These are phyloP conservation scores for Ilyonectria robusta DNA, from an alignment of 2,329 filamentous ascomycete species.

Conservation along the genomic window DNA sequence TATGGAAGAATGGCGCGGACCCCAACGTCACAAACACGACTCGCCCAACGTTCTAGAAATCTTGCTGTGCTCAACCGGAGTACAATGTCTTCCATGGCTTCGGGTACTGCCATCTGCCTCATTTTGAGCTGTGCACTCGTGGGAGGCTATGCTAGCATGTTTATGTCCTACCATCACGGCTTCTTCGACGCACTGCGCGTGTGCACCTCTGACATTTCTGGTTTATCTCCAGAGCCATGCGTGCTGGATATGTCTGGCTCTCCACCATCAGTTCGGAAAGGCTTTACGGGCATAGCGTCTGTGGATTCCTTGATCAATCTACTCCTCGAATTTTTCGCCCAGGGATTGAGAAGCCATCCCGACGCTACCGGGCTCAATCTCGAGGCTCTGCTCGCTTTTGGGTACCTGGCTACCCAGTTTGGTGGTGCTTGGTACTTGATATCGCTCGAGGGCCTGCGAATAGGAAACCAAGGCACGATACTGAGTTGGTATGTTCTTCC, in stretches of 20 bases:
- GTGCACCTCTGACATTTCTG: constrained; percentile 10
- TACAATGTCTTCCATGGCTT: neutral
- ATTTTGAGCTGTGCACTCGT: constrained; percentile 35
- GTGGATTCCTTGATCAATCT: constrained; percentile 30
- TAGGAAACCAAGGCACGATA: constrained; percentile 30
- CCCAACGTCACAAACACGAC: too few species aligned
- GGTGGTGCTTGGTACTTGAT: constrained; percentile 41
- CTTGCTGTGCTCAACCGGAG: too few species aligned
- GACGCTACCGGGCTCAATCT: constrained; percentile 13
- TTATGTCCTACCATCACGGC: constrained; percentile 32
- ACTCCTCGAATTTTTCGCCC: constrained; percentile 39
- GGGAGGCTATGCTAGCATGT: constrained; percentile 40
- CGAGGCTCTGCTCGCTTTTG: constrained; percentile 36
- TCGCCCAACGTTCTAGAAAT: too few species aligned
- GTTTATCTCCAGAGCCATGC: constrained; percentile 5
- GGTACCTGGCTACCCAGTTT: constrained; percentile 40
- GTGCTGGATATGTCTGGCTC: constrained; percentile 31
- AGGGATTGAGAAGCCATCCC: constrained; percentile 29
- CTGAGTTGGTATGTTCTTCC: constrained; percentile 33
- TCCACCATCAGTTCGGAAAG: neutral
- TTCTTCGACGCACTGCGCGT: constrained; percentile 35
- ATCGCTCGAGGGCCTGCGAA: constrained; percentile 36
- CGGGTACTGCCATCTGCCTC: constrained; percentile 18
- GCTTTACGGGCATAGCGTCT: neutral
- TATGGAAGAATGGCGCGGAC: too few species aligned